Conservation (phyloP, 2,329 filamentous ascomycete species). For the Catunica adiposa region DNA sequence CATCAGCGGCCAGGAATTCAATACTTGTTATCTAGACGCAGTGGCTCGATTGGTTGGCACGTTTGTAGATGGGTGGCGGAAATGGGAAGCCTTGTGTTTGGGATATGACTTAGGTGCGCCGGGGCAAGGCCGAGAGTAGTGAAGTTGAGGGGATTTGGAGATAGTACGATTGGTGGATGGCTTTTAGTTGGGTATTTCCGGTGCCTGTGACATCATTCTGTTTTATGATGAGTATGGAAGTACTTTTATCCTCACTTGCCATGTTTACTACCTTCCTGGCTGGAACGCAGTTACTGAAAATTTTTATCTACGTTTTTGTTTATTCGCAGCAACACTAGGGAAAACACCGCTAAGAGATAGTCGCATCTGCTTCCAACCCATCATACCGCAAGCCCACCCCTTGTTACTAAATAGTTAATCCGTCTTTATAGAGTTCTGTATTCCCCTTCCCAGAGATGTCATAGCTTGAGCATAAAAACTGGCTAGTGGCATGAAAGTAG, state of each 20-base stretch:
- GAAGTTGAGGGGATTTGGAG: neutral
- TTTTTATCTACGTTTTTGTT: neutral
- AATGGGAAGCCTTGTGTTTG: neutral
- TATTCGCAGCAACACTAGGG: neutral
- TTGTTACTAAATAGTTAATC: too few relatives aligned
- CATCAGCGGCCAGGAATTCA: too few relatives aligned
- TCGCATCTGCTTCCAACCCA: neutral
- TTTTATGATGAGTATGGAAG: neutral
- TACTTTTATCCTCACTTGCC: neutral
- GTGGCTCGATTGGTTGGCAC: neutral
- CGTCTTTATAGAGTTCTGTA: neutral
- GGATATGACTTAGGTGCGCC: neutral
- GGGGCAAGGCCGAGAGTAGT: neutral
- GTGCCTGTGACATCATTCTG: too few relatives aligned
- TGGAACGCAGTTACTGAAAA: neutral
- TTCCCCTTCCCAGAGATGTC: neutral
- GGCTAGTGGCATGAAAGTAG: neutral
- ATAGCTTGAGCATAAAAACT: neutral
- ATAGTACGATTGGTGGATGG: neutral
- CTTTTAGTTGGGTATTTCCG: neutral
- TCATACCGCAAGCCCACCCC: too few relatives aligned
- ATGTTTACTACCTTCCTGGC: neutral
- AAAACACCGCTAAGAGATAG: neutral
- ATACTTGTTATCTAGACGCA: too few relatives aligned
- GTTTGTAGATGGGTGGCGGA: neutral